A percentile compares a stretch with the other conserved stretches of the same genome.
phyloP scores from a whole-genome alignment of 2,329 filamentous ascomycete species.

The Tolypocladium endophyticum region DNA sequence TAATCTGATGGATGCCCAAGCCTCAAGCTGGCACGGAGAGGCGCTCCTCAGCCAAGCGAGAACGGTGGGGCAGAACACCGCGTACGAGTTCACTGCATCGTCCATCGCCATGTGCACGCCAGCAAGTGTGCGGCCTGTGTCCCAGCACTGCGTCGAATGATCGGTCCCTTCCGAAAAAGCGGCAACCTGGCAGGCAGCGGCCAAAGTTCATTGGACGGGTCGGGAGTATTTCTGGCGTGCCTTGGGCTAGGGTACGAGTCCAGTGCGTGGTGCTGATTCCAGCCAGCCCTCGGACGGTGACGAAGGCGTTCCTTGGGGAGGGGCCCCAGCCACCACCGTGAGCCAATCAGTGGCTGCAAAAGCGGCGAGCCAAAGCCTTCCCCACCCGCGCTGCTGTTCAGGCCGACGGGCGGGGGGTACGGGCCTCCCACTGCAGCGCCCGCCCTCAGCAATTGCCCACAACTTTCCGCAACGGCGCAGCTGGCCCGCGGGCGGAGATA shows the following conservation, averaged over 20 bases:
- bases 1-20: background rate
- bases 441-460: slow-evolving; percentile 13
- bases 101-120: background rate
- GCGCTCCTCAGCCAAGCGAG: background rate
- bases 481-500: slow-evolving; percentile 2
- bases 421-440: background rate
- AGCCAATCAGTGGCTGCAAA: slow-evolving; percentile 22
- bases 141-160: background rate
- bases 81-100: background rate
- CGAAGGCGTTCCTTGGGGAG: slow-evolving; percentile 1
- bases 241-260: too few relatives aligned
- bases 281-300: background rate
- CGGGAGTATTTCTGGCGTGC: too few relatives aligned
- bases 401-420: background rate
- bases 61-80: background rate
- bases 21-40: background rate
- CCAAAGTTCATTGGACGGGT: background rate
- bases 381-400: background rate
- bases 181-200: background rate
- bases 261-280: background rate
- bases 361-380: slow-evolving; percentile 15
- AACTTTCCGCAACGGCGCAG: slow-evolving; percentile 2
- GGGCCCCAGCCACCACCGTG: slow-evolving; percentile 18
- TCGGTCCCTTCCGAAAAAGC: background rate
- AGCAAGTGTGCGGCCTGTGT: background rate